These are phyloP conservation scores for Phytophthora hybrid DNA, from an alignment of 352 stramenopile species.

Conservation along the genomic window DNA sequence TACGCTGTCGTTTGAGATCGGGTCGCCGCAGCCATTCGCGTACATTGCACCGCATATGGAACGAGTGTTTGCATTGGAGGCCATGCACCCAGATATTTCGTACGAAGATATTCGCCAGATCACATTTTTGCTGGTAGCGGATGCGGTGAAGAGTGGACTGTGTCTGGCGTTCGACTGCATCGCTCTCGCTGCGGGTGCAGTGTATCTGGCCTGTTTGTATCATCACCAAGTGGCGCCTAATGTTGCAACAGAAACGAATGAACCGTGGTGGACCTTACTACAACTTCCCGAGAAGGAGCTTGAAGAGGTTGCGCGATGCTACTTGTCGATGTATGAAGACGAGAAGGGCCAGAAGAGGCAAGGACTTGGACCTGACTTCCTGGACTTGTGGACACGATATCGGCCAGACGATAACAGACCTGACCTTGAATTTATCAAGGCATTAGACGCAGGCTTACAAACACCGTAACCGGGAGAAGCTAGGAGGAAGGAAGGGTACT, in stretches of 20 bases:
- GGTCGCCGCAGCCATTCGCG: slow-evolving; percentile 70
- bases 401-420: slow-evolving; percentile 64
- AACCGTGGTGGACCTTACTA: slow-evolving; percentile 77
- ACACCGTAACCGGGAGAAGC: slow-evolving; percentile 22
- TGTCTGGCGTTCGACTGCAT: slow-evolving; percentile 61
- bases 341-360: slow-evolving; percentile 33
- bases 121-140: slow-evolving; percentile 63
- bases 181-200: slow-evolving; percentile 65
- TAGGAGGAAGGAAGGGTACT: neutral
- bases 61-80: slow-evolving; percentile 60
- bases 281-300: slow-evolving; percentile 58
- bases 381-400: slow-evolving; percentile 61
- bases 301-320: slow-evolving; percentile 61
- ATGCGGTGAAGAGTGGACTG: slow-evolving; percentile 66
- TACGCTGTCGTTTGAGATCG: slow-evolving; percentile 78
- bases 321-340: slow-evolving; percentile 80
- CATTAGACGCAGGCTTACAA: slow-evolving; percentile 62
- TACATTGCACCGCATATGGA: slow-evolving; percentile 69
- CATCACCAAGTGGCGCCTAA: slow-evolving; percentile 59
- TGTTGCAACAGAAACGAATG: slow-evolving; percentile 67
- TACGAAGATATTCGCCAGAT: slow-evolving; percentile 59
- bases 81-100: slow-evolving; percentile 58
- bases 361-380: slow-evolving; percentile 56
- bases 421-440: slow-evolving; percentile 69
- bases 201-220: slow-evolving; percentile 80